Conservation (phyloP, 257 asterid species). For the Solanum piurae region DNA sequence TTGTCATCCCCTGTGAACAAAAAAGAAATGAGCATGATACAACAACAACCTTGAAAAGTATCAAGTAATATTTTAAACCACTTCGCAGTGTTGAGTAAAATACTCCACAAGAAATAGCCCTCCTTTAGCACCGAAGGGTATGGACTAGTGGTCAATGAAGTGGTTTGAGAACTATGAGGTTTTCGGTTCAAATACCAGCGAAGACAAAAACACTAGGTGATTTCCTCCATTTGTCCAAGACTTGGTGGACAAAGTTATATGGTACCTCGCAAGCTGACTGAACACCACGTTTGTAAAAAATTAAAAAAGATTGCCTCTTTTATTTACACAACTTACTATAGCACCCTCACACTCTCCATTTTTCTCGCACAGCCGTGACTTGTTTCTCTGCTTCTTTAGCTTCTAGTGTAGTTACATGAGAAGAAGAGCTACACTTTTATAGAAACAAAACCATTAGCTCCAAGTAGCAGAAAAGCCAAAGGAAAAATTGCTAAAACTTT, state of each 20-base stretch:
- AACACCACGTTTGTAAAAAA: background rate
- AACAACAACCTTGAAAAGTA: background rate
- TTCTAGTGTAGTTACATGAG: background rate
- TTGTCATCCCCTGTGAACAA: conserved; percentile 8
- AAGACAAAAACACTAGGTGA: background rate
- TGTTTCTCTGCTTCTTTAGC: background rate
- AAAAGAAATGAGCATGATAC: background rate
- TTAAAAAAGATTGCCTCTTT: background rate
- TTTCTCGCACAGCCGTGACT: background rate
- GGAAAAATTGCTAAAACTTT: background rate
- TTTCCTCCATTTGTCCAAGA: background rate
- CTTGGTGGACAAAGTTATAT: background rate
- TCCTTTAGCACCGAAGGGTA: background rate
- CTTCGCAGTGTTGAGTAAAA: background rate
- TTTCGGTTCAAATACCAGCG: background rate
- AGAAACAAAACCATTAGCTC: background rate
- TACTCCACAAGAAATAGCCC: background rate
- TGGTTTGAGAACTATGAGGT: background rate
- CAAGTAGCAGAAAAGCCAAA: background rate
- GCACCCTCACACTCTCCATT: background rate
- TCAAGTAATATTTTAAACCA: background rate
- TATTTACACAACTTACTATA: background rate
- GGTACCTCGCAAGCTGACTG: background rate
- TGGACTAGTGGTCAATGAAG: background rate
- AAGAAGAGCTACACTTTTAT: background rate